Evolutionary conservation across 2,329 filamentous ascomycete genomes (phyloP), one percentile per base, ranked within the genome.

Genomic region (Raffaelea deltoideospora): DNA sequence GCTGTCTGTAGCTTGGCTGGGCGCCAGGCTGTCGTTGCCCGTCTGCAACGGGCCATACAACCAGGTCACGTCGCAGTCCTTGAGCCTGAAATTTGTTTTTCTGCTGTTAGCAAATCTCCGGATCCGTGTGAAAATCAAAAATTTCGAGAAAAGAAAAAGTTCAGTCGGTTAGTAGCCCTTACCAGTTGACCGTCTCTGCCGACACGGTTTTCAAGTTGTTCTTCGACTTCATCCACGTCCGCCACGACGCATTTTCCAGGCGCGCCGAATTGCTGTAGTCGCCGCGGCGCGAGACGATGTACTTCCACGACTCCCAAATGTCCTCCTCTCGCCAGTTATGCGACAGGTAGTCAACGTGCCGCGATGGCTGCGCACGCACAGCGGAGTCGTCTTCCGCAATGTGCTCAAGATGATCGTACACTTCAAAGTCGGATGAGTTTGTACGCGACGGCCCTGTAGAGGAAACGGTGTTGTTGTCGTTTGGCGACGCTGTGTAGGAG

Each of bases 11-110:
- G 53, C 44, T 43, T 61, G 56, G 6, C 61, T 50, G 48, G 64
- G 42, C 39, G 72, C 64, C 11, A 72, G 53, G 20, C 66, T 71
- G 37, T 65, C 70, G 4, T 66, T 63, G 18, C 79, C 78, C 1
- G 79, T 79, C 54, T 94, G 88, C 34, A 95, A 59, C 11, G 90
- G 90, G 0, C 90, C 90, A 51, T 96, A 98, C 1, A 98, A 66
- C 90, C 88, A 98, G 32, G 88, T 95, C 23, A 95, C 86, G 56
- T 98, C 88, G 54, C 82, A 90, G 50, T 96, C 90, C 55, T 96
- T 98, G 41, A 95, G 67, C 87, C 86, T 94, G 49, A 33, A 26
- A 15, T 33, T 29, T 31, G 50, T 63, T 49, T n/a, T n/a, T n/a
- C n/a, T n/a, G n/a, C n/a, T n/a, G n/a, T n/a, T n/a, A n/a, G n/a